These are phyloP conservation scores for Fusarium sacchari DNA, from an alignment of 2,329 filamentous ascomycete species.

Conservation along the genomic window DNA sequence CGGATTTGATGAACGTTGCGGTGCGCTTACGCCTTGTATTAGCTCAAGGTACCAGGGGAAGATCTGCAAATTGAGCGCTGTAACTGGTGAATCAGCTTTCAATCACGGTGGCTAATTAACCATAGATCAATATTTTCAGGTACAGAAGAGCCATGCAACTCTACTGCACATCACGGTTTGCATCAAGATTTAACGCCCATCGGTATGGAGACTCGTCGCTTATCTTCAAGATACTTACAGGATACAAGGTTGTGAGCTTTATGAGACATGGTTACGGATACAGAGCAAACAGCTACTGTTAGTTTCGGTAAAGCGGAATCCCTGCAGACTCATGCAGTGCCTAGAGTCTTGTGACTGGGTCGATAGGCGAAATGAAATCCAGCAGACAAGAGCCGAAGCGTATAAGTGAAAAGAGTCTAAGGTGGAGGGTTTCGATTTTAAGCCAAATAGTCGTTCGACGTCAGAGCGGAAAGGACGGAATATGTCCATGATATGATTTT, in stretches of 20 bases:
- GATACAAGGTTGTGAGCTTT: not conserved
- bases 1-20: not conserved
- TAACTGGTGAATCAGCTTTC: not conserved
- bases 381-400: not conserved
- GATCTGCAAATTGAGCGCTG: not conserved
- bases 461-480: not conserved
- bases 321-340: not conserved
- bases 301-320: not conserved
- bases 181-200: conserved; percentile 7
- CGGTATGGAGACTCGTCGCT: not conserved
- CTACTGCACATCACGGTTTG: not conserved
- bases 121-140: not conserved
- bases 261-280: not conserved
- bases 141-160: not conserved
- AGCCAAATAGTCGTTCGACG: not conserved
- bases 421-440: not conserved
- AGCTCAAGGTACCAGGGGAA: conserved; percentile 22
- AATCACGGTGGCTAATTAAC: not conserved
- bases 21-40: not conserved
- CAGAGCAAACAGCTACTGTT: not conserved
- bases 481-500: not conserved
- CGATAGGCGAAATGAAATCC: not conserved
- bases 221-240: not conserved
- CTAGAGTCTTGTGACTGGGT: not conserved
- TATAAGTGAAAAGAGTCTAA: not conserved